These are phyloP conservation scores for Wallacemonas sp. DNA, from an alignment of 208 protist species.

Conservation along the genomic window DNA sequence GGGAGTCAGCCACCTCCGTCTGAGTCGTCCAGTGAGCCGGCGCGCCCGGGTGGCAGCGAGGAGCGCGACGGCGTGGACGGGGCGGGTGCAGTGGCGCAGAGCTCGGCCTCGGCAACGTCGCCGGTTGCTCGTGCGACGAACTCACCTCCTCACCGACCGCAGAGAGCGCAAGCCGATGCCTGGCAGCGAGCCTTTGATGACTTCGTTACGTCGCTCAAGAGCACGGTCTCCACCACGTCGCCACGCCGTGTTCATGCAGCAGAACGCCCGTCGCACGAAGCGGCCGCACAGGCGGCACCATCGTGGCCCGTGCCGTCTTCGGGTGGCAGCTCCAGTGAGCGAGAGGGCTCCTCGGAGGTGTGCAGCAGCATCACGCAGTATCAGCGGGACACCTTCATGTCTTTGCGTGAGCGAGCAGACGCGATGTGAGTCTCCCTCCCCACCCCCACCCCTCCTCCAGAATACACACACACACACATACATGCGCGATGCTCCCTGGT, in stretches of 20 bases:
- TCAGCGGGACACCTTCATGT: background rate
- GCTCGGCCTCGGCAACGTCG: too few species aligned
- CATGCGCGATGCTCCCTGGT: too few species aligned
- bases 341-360: background rate
- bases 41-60: background rate
- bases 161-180: background rate
- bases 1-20: constrained; percentile 12
- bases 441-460: background rate
- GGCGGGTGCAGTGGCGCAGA: too few species aligned
- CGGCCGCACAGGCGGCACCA: background rate
- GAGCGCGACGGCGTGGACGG: background rate
- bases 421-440: background rate
- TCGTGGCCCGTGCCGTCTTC: background rate
- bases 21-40: constrained; percentile 10
- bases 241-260: too few species aligned
- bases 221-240: too few species aligned
- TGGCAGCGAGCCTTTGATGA: background rate
- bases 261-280: too few species aligned
- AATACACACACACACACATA: constrained; percentile 1
- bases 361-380: constrained; percentile 16
- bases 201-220: constrained; percentile 14
- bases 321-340: background rate
- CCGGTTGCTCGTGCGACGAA: too few species aligned
- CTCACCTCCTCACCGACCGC: background rate
- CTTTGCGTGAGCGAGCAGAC: background rate